Conservation (phyloP, 208 protist species). For the Acanthamoeba sp. region DNA sequence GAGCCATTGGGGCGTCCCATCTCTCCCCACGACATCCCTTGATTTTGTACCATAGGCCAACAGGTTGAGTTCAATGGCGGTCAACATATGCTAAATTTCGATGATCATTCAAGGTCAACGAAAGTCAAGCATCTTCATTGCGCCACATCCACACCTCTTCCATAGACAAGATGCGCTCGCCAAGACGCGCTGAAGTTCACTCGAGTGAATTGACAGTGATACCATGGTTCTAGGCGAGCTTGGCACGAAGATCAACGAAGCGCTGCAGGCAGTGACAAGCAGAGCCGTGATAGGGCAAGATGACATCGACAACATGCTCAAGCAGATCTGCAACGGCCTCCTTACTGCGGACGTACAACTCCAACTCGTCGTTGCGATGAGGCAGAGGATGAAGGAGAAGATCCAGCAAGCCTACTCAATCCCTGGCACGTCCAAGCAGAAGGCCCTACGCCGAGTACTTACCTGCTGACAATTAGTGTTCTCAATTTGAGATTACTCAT, state of each 20-base stretch:
- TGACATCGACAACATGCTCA: conserved; percentile 95
- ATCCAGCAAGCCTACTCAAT: conserved; percentile 96
- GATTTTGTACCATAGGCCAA: no score
- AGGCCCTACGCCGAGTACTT: background rate
- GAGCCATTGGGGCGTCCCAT: no score
- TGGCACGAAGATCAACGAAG: background rate
- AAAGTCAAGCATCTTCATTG: no score
- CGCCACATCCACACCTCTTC: no score
- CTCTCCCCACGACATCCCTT: no score
- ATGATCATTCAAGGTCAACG: no score
- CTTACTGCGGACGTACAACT: conserved; percentile 98
- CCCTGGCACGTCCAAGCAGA: conserved; percentile 95
- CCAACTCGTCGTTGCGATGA: conserved; percentile 93
- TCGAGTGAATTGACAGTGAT: background rate
- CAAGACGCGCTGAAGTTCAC: no score
- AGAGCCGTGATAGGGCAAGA: conserved; percentile 49
- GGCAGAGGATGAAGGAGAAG: conserved; percentile 95
- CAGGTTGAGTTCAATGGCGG: no score
- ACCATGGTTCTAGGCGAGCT: background rate
- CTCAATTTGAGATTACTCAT: no score
- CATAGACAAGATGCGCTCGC: no score
- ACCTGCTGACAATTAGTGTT: background rate
- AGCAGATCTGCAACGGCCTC: conserved; percentile 96
- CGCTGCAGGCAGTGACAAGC: background rate
- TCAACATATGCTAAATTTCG: no score